These are phyloP conservation scores for Tranzscheliella williamsii DNA, from an alignment of 1,284 basidiomycete genomes.

Conservation along the genomic window DNA sequence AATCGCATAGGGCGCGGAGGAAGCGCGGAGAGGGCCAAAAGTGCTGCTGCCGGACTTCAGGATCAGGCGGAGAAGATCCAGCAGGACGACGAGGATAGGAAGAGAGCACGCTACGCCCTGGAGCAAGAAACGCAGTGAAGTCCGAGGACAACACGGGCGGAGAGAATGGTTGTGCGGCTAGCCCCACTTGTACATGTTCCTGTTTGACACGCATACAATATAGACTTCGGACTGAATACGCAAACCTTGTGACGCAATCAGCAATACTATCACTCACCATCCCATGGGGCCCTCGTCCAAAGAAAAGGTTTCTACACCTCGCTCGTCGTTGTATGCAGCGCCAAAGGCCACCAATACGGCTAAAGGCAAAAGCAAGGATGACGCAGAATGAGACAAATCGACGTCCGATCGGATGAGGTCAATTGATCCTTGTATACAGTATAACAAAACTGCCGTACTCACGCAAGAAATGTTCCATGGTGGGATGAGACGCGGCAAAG, in stretches of 20 bases:
- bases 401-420: too few species aligned
- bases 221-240: background rate
- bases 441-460: constrained; percentile 1
- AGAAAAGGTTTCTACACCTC: constrained; percentile 16
- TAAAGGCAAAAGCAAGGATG: background rate
- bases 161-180: background rate
- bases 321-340: constrained; percentile 25
- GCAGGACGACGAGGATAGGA: constrained; percentile 36
- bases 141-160: too few species aligned
- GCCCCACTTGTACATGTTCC: constrained; percentile 52
- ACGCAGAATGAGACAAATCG: too few species aligned
- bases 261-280: constrained; percentile 24
- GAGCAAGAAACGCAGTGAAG: constrained; percentile 13
- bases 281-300: constrained; percentile 38
- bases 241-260: too few species aligned
- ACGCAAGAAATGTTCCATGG: constrained; percentile 44
- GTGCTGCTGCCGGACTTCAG: constrained; percentile 37
- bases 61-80: constrained; percentile 28
- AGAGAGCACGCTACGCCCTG: constrained; percentile 20
- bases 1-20: constrained; percentile 25
- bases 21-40: constrained; percentile 34
- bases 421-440: background rate
- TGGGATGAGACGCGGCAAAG: constrained; percentile 31
- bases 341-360: constrained; percentile 32
- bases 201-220: too few species aligned